Percentiles rank a stretch among this genome's conserved stretches.
phyloP scores from a whole-genome alignment of 2,329 filamentous ascomycete genomes.

The Colletotrichum abscissum region DNA sequence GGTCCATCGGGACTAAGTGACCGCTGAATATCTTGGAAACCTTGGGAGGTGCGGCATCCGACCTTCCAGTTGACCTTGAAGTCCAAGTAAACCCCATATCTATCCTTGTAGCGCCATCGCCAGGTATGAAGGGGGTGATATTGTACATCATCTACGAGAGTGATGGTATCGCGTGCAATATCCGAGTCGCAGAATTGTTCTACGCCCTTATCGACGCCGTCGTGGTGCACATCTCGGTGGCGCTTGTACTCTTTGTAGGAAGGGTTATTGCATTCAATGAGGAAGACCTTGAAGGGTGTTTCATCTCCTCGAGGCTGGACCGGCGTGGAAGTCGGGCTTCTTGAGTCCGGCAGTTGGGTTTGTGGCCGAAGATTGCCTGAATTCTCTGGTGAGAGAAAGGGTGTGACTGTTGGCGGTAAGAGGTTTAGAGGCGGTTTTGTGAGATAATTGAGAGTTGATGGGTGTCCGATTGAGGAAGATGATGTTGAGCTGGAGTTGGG shows the following conservation, averaged over 20 bases:
- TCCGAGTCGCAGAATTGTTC: not conserved
- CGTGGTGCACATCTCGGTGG: not conserved
- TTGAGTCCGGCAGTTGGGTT: constrained; percentile 44
- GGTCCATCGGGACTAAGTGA: not conserved
- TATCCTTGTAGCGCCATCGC: not conserved
- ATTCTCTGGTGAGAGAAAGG: too few species aligned
- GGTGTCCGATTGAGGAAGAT: too few species aligned
- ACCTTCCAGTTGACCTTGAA: constrained; percentile 6
- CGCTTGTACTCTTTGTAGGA: not conserved
- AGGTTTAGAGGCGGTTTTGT: too few species aligned
- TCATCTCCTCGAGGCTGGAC: not conserved
- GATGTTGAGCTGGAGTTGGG: too few species aligned
- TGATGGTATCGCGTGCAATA: not conserved
- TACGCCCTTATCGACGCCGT: not conserved
- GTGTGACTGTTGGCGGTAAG: too few species aligned
- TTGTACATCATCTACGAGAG: not conserved
- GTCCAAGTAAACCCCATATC: not conserved
- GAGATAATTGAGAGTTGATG: too few species aligned
- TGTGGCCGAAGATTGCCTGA: too few species aligned
- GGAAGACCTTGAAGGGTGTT: not conserved
- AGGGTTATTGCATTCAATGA: not conserved
- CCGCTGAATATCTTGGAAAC: not conserved
- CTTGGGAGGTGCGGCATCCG: not conserved
- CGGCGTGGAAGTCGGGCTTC: not conserved
- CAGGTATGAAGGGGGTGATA: not conserved